Evolutionary conservation across 768 basidiomycete species (phyloP), one percentile per base, ranked within the genome.

Genomic region (Termitomyces sp.): DNA sequence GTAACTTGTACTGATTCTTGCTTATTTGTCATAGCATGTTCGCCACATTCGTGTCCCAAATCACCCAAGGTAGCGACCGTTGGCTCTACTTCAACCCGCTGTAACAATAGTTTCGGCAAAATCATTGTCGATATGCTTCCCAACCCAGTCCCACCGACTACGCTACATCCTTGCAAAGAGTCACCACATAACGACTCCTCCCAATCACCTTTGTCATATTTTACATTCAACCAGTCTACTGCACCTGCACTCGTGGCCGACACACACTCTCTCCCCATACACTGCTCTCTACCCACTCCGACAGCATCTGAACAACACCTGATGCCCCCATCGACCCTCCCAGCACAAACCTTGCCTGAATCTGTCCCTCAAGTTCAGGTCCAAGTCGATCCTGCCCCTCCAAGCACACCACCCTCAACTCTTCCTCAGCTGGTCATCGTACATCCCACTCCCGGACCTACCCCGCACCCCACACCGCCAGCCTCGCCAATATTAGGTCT

Each of bases 401-500:
- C 38, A 34, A 41, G 38, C 11, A 42, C 53, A 15, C 47, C 55
- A 12, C 52, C 50, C 26, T 58, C 61, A 56, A 58, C 69, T 52
- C 62, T 79, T 32, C 85, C 84, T 14, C 74, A 77, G 26, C 76
- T 91, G 6, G 78, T 89, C 15, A 77, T 91, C 21, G 82, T 90
- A 9, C 83, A 86, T 60, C 87, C 88, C 17, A 90, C 88, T 0
- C 88, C 88, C 2, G 85, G 85, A 59, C 87, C 85, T 1, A 85
- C 85, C 0, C 85, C 85, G 0, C 85, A 88, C 66, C 88, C 88
- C 1, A 91, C 90, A 1, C 88, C 90, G 7, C 90, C 89, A 2
- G 78, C 83, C 1, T 88, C 87, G 1, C 88, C 87, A 1, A 52
- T 61, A 22, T 24, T 62, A 24, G 47, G 54, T 42, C 30, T 38